Percentiles rank a stretch among this genome's conserved stretches.
Conservation (phyloP, 2,329 filamentous ascomycete genomes). For the Geosmithia putterillii region DNA sequence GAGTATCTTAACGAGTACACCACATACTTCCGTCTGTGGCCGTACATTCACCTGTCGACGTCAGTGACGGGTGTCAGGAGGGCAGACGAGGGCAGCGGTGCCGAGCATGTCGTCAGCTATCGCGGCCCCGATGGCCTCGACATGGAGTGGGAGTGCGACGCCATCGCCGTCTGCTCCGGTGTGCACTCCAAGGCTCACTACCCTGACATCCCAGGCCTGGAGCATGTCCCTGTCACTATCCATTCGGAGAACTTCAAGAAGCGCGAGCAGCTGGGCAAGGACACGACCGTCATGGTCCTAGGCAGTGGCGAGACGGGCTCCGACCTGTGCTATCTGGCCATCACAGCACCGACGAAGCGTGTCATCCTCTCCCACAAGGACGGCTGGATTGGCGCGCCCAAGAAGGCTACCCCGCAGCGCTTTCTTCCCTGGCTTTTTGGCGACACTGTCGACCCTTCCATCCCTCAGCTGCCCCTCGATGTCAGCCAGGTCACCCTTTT, state of each 20-base stretch:
- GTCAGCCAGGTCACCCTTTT: constrained; percentile 25
- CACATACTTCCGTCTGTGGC: constrained; percentile 21
- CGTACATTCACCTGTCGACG: constrained; percentile 16
- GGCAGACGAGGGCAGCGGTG: not conserved
- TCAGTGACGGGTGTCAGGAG: constrained; percentile 1
- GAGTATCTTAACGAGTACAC: constrained; percentile 26
- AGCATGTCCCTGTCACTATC: constrained; percentile 19
- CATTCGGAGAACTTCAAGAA: constrained; percentile 30
- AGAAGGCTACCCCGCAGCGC: constrained; percentile 7
- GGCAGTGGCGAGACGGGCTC: constrained; percentile 30
- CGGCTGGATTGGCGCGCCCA: constrained; percentile 13
- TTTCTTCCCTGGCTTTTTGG: constrained; percentile 9
- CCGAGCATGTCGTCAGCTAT: constrained; percentile 4
- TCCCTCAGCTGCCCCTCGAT: constrained; percentile 15
- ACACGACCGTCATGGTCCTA: constrained; percentile 26
- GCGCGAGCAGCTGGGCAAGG: constrained; percentile 21
- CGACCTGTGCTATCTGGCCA: constrained; percentile 26
- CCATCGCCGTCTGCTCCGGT: constrained; percentile 28
- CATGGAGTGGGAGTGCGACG: constrained; percentile 22
- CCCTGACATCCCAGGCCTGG: constrained; percentile 20
- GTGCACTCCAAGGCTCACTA: constrained; percentile 24
- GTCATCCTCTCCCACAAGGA: constrained; percentile 28
- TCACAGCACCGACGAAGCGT: constrained; percentile 23
- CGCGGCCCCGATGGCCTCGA: constrained; percentile 1
- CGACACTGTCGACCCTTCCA: constrained; percentile 7